These are phyloP conservation scores for Fusarium irregulare DNA, from an alignment of 2,329 filamentous ascomycete species.

Conservation along the genomic window DNA sequence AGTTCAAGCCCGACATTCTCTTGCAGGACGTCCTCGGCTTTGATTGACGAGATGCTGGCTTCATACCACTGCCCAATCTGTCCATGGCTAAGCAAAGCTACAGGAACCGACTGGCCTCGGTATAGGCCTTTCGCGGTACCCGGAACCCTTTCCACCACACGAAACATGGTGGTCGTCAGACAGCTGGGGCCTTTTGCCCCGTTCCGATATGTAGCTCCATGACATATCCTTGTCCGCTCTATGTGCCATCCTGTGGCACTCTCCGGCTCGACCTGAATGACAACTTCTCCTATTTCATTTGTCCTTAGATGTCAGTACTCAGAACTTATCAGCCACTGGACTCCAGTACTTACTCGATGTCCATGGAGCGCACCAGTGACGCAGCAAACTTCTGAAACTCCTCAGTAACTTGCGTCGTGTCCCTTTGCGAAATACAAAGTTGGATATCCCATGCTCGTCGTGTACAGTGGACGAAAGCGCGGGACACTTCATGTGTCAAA, in stretches of 20 bases:
- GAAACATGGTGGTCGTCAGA: constrained; percentile 43
- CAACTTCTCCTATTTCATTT: constrained; percentile 24
- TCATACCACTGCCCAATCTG: constrained; percentile 46
- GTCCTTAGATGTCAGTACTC: constrained; percentile 31
- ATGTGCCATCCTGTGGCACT: constrained; percentile 21
- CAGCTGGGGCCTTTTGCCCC: constrained; percentile 18
- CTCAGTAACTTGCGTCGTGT: constrained; percentile 21
- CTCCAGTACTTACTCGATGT: constrained; percentile 41
- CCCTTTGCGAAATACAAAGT: constrained; percentile 33
- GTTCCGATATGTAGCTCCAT: constrained; percentile 40
- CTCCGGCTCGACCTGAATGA: constrained; percentile 28
- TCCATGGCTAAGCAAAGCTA: constrained; percentile 4
- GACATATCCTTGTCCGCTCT: constrained; percentile 33
- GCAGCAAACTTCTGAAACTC: constrained; percentile 36
- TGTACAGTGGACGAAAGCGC: constrained; percentile 48
- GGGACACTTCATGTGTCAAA: constrained; percentile 30
- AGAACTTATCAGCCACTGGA: too few species aligned
- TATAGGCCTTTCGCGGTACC: background rate
- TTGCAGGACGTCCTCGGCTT: constrained; percentile 30
- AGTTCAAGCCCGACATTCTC: constrained; percentile 45
- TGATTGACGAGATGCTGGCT: constrained; percentile 43
- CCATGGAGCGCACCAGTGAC: constrained; percentile 39
- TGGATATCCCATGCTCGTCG: constrained; percentile 50
- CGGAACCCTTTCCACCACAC: constrained; percentile 22
- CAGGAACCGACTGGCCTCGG: constrained; percentile 20